Percentiles rank a stretch among this genome's conserved stretches.
Conservation (phyloP, 208 protist genomes). For the Wallacemonas sp. region DNA sequence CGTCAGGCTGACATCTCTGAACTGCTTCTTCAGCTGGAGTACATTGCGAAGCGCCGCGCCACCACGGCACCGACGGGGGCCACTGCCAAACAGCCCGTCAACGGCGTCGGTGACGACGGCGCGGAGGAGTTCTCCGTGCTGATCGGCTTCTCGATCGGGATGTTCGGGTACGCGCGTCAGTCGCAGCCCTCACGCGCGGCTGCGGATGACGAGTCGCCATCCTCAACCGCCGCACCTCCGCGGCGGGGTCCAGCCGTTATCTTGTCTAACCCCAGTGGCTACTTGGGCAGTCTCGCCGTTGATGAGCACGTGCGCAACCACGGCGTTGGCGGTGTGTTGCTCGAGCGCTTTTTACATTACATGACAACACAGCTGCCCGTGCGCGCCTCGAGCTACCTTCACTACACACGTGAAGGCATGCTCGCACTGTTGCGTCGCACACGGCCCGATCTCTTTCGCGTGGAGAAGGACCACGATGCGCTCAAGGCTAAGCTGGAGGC, state of each 20-base stretch:
- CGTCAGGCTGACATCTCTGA: constrained; percentile 12
- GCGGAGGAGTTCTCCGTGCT: constrained; percentile 26
- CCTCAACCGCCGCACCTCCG: too few species aligned
- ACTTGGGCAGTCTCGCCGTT: constrained; percentile 73
- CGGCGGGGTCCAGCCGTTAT: constrained; percentile 29
- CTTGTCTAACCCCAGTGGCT: constrained; percentile 61
- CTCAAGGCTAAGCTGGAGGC: background rate
- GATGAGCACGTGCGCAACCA: constrained; percentile 37
- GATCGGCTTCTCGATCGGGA: constrained; percentile 62
- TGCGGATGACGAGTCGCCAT: too few species aligned
- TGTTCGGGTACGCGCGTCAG: constrained; percentile 41
- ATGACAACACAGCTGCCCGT: constrained; percentile 50
- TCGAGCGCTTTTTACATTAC: constrained; percentile 53
- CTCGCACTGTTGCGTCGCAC: constrained; percentile 18
- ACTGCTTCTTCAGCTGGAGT: constrained; percentile 18
- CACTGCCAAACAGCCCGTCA: background rate
- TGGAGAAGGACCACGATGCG: constrained; percentile 14
- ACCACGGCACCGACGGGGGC: background rate
- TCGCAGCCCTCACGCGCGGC: background rate
- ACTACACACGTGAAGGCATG: constrained; percentile 39
- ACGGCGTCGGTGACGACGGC: background rate
- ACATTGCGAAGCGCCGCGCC: constrained; percentile 5
- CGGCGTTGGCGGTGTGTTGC: constrained; percentile 58
- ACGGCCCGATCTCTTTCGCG: background rate
- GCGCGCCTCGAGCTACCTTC: constrained; percentile 45